Evolutionary conservation across 139 green algal genomes (phyloP).

Genomic region (Coelastrella sp.): DNA sequence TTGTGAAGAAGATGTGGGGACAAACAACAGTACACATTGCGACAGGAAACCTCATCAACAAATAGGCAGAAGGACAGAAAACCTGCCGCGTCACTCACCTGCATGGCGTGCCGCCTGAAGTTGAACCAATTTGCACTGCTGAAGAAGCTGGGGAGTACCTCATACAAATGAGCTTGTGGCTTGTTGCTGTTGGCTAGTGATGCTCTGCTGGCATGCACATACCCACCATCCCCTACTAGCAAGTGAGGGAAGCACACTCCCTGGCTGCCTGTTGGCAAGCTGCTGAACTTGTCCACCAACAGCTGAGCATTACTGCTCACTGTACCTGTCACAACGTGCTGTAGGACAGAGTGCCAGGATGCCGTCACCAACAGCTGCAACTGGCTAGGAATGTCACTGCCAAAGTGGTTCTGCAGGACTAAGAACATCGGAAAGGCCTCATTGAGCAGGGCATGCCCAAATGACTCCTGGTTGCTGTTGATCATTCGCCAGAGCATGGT

Average conservation of each 20-base stretch:
- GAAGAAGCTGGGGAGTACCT: neutral
- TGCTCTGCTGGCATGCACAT: neutral
- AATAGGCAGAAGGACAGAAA: too few relatives aligned
- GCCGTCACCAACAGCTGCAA: neutral
- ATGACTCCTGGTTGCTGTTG: neutral
- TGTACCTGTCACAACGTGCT: neutral
- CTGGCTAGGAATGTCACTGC: neutral
- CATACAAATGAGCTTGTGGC: neutral
- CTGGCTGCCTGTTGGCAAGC: neutral
- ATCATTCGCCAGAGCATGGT: neutral
- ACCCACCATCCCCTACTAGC: neutral
- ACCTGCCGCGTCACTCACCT: neutral
- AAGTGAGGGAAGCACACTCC: neutral
- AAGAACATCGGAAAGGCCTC: slow-evolving; percentile 24
- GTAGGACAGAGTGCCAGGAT: neutral
- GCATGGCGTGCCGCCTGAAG: neutral
- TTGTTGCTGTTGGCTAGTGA: neutral
- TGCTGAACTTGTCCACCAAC: neutral
- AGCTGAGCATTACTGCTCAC: neutral
- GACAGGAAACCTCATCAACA: too few relatives aligned
- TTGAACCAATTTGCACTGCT: neutral
- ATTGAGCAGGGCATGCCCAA: slow-evolving; percentile 26
- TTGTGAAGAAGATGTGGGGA: too few relatives aligned
- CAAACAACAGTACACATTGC: too few relatives aligned
- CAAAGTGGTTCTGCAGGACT: neutral